phyloP scores from a whole-genome alignment of 805 yeast species.

The Wickerhamomyces strasburgensis region DNA sequence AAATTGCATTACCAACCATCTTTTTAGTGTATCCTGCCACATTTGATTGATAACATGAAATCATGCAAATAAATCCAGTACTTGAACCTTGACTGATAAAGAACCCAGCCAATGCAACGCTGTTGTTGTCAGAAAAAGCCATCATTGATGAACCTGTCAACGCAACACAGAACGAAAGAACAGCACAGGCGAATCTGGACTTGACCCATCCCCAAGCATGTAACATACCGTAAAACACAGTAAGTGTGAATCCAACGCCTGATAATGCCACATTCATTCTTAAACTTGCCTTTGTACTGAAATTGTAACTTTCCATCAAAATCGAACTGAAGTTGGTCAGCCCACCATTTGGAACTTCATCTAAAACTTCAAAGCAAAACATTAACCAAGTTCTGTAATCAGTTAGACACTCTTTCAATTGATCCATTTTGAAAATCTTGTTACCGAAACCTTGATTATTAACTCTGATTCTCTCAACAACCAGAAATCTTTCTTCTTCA shows the following conservation, averaged over 20 bases:
- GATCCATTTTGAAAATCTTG: slow-evolving; percentile 47
- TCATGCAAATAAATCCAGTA: slow-evolving; percentile 27
- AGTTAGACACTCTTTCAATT: slow-evolving; percentile 44
- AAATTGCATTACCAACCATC: slow-evolving; percentile 49
- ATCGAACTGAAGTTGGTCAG: slow-evolving; percentile 17
- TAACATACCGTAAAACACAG: slow-evolving; percentile 25
- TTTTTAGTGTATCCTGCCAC: slow-evolving; percentile 71
- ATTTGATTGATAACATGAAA: slow-evolving; percentile 36
- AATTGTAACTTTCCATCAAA: slow-evolving; percentile 18
- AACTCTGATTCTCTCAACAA: slow-evolving; percentile 46
- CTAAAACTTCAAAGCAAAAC: slow-evolving; percentile 35
- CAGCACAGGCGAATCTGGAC: slow-evolving; percentile 26
- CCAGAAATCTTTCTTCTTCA: slow-evolving; percentile 41
- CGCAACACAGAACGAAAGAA: slow-evolving; percentile 23
- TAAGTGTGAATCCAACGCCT: slow-evolving; percentile 16
- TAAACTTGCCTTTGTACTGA: slow-evolving; percentile 16
- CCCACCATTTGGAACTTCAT: slow-evolving; percentile 51
- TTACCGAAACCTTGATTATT: slow-evolving; percentile 58
- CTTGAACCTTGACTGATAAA: slow-evolving; percentile 22
- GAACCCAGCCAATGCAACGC: slow-evolving; percentile 8
- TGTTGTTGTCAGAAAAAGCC: slow-evolving; percentile 22
- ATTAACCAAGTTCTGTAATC: slow-evolving; percentile 48
- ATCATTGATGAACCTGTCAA: slow-evolving; percentile 24
- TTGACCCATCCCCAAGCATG: slow-evolving; percentile 6
- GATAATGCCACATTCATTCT: slow-evolving; percentile 28